Conservation (phyloP, 108 stramenopile species). For the Skeletonema costatum region DNA sequence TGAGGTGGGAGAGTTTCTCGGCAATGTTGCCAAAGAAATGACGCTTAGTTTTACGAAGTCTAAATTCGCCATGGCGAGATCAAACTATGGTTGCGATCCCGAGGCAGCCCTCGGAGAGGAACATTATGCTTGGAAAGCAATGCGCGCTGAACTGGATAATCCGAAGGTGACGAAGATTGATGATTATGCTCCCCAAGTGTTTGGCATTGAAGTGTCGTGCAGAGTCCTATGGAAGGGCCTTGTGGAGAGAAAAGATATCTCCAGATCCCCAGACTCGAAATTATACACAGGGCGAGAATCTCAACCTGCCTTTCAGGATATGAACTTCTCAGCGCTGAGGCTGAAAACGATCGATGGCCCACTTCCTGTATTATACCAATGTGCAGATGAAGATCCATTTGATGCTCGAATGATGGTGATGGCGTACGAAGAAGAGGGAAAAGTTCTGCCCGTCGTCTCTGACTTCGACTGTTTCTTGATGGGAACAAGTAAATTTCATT, state of each 20-base stretch:
- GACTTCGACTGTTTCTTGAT: slow-evolving; percentile 68
- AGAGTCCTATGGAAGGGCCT: slow-evolving; percentile 53
- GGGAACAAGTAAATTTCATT: slow-evolving; percentile 46
- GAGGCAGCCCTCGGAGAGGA: slow-evolving; percentile 11
- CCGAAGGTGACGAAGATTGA: slow-evolving; percentile 15
- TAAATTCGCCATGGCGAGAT: slow-evolving; percentile 15
- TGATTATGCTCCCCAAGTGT: slow-evolving; percentile 30
- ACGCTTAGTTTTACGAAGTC: slow-evolving; percentile 8
- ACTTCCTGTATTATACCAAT: slow-evolving; percentile 50
- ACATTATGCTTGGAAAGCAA: slow-evolving; percentile 1
- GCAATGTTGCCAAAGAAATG: slow-evolving; percentile 16
- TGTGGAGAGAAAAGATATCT: slow-evolving; percentile 39
- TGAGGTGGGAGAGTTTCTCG: slow-evolving; percentile 20
- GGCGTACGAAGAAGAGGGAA: slow-evolving; percentile 60
- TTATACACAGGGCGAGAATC: slow-evolving; percentile 50
- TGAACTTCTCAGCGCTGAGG: slow-evolving; percentile 53
- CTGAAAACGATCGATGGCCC: slow-evolving; percentile 3
- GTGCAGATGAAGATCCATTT: slow-evolving; percentile 37
- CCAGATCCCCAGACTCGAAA: slow-evolving; percentile 19
- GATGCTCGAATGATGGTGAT: slow-evolving; percentile 46
- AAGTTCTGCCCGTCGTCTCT: slow-evolving; percentile 55
- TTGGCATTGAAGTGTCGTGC: slow-evolving; percentile 39
- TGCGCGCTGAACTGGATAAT: not conserved
- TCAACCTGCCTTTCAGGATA: slow-evolving; percentile 58
- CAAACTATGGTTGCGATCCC: not conserved